Conservation (phyloP, 2,329 filamentous ascomycete genomes). For the Diaporthe humulicola region DNA sequence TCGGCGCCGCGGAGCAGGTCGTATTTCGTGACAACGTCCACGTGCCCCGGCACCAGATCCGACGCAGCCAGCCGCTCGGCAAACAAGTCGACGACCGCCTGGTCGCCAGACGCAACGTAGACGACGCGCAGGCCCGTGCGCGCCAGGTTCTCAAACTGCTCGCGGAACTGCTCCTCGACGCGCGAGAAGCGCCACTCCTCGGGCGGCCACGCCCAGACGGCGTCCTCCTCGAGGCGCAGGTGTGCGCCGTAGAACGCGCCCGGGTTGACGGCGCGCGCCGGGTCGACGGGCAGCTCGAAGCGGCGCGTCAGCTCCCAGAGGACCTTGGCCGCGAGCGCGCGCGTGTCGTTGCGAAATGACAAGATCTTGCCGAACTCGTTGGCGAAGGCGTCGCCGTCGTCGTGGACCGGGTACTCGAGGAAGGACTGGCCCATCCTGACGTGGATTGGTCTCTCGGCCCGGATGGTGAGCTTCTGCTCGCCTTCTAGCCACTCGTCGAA, state of each 20-base stretch:
- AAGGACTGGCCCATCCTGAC: conserved; percentile 50
- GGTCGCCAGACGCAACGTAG: conserved; percentile 50
- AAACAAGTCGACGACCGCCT: conserved; percentile 47
- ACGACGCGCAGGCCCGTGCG: conserved; percentile 45
- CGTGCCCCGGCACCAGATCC: conserved; percentile 32
- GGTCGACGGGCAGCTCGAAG: conserved; percentile 45
- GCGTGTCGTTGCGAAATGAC: conserved; percentile 49
- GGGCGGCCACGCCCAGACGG: conserved; percentile 48
- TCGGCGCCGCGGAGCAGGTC: conserved; percentile 46
- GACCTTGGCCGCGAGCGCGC: conserved; percentile 47
- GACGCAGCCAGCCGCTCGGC: conserved; percentile 37
- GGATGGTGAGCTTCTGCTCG: conserved; percentile 41
- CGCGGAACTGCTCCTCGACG: conserved; percentile 49
- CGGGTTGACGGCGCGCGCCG: conserved; percentile 43
- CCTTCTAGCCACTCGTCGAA: conserved; percentile 48
- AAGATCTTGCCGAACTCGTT: conserved; percentile 51
- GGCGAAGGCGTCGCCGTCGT: conserved; percentile 51
- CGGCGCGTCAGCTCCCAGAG: conserved; percentile 43
- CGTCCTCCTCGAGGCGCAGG: conserved; percentile 49
- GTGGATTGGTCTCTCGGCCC: conserved; percentile 44
- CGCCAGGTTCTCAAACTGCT: conserved; percentile 46
- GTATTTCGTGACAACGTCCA: conserved; percentile 49
- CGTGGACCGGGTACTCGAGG: conserved; percentile 53
- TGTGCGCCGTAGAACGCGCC: conserved; percentile 50
- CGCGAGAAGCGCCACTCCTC: conserved; percentile 49